These are phyloP conservation scores for Trypanosoma lewisi DNA, from an alignment of 208 protist genomes.

Conservation along the genomic window DNA sequence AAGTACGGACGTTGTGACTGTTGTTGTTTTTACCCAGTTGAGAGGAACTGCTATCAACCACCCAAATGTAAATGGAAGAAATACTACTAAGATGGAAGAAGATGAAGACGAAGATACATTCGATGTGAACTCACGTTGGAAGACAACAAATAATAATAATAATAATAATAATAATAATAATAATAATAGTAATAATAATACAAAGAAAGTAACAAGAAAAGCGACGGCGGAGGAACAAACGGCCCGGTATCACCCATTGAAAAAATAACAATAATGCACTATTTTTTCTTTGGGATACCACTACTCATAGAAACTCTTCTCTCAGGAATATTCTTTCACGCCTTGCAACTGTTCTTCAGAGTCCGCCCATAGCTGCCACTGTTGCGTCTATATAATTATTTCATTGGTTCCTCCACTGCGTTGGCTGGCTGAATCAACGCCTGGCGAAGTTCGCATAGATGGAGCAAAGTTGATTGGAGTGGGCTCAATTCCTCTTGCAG, in stretches of 20 bases:
- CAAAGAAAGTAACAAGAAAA: neutral
- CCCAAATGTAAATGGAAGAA: no score
- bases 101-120: no score
- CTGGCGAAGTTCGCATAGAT: constrained; percentile 43
- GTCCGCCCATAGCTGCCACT: constrained; percentile 44
- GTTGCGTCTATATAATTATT: constrained; percentile 50
- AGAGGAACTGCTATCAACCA: no score
- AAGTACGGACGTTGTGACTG: no score
- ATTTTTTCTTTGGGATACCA: neutral
- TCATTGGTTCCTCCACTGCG: constrained; percentile 61
- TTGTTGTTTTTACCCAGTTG: no score
- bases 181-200: neutral
- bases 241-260: constrained; percentile 13
- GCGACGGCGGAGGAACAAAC: constrained; percentile 12
- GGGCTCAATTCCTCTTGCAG: constrained; percentile 59
- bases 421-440: constrained; percentile 45
- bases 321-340: constrained; percentile 4
- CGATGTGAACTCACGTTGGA: no score
- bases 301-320: no score
- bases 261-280: neutral
- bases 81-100: no score
- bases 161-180: no score
- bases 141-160: no score
- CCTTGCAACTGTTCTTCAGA: constrained; percentile 29
- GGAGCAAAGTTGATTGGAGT: constrained; percentile 51